Conservation (phyloP, 1,284 basidiomycete genomes). For the Stygiomarasmius scandens region DNA sequence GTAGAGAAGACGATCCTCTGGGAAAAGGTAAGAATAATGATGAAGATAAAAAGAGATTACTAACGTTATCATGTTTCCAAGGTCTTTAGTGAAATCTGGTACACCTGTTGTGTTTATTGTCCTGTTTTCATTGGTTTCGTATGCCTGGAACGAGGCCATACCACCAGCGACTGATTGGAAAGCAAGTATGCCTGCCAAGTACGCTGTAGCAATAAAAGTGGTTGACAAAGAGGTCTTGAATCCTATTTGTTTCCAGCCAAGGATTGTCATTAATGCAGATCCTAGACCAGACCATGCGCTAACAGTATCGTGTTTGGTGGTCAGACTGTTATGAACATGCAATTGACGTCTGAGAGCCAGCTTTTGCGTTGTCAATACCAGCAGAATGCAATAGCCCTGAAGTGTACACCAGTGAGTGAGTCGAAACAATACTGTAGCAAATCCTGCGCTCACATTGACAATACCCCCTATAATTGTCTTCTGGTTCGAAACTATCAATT, state of each 20-base stretch:
- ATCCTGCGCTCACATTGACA: not conserved
- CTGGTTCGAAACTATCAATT: not conserved
- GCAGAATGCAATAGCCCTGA: slow-evolving; percentile 5
- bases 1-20: slow-evolving; percentile 4
- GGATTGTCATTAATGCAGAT: not conserved
- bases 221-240: not conserved
- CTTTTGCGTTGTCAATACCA: slow-evolving; percentile 6
- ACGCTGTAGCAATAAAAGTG: not conserved
- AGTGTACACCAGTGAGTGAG: not conserved
- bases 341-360: slow-evolving; percentile 9
- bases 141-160: slow-evolving; percentile 1
- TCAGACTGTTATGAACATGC: slow-evolving; percentile 1
- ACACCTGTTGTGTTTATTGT: not conserved
- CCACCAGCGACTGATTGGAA: slow-evolving; percentile 2
- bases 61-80: slow-evolving; percentile 1
- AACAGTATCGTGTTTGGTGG: slow-evolving; percentile 9
- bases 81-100: slow-evolving; percentile 1
- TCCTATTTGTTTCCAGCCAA: slow-evolving; percentile 3
- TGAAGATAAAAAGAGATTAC: not conserved
- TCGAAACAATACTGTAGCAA: not conserved
- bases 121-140: not conserved
- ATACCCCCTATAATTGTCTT: slow-evolving; percentile 3
- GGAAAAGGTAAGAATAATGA: no score
- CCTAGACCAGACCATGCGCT: slow-evolving; percentile 8
- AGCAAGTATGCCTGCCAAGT: slow-evolving; percentile 2